Evolutionary conservation across 2,329 filamentous ascomycete species (phyloP), one percentile per base, ranked within the genome.

Genomic region (Chaetomiaceae sp.): DNA sequence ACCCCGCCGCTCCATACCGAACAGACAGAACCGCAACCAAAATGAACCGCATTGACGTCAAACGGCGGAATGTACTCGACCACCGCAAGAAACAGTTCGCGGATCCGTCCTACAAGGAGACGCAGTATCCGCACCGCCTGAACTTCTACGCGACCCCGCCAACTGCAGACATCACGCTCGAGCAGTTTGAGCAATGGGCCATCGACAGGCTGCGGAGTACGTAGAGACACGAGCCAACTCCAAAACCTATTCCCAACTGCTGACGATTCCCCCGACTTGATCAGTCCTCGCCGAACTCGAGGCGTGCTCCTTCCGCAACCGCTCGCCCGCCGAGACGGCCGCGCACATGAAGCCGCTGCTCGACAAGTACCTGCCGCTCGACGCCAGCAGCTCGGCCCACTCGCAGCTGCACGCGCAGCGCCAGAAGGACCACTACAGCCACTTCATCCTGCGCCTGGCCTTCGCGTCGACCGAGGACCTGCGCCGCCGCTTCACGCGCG

Each of bases 181-280:
- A 98, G 63, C 84, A 98, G 63, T 98, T 98, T 60, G 93, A 98
- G 65, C 89, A 95, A 76, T 98, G 93, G 93, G 93, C 90, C 10
- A 97, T 98, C 60, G 87, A 95, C 60, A 77, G 93, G 47, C 67
- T 98, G 55, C 84, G 88, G 69, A 8, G 29, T 47, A 18, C 18
- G 37, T 42, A 15, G 12, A 27, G 11, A 38, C 27, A 26, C 22
- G 6, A 8, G 3, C 8, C 33, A n/a, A n/a, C n/a, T n/a, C n/a
- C n/a, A n/a, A n/a, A n/a, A n/a, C n/a, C n/a, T n/a, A n/a, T n/a
- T n/a, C n/a, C n/a, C n/a, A n/a, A n/a, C n/a, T n/a, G n/a, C n/a
- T n/a, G n/a, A n/a, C n/a, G n/a, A n/a, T n/a, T n/a, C n/a, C n/a
- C n/a, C n/a, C n/a, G n/a, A n/a, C n/a, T n/a, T n/a, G n/a, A n/a